Conservation (phyloP, 2,329 filamentous ascomycete genomes). For the Diaporthe sp. region DNA sequence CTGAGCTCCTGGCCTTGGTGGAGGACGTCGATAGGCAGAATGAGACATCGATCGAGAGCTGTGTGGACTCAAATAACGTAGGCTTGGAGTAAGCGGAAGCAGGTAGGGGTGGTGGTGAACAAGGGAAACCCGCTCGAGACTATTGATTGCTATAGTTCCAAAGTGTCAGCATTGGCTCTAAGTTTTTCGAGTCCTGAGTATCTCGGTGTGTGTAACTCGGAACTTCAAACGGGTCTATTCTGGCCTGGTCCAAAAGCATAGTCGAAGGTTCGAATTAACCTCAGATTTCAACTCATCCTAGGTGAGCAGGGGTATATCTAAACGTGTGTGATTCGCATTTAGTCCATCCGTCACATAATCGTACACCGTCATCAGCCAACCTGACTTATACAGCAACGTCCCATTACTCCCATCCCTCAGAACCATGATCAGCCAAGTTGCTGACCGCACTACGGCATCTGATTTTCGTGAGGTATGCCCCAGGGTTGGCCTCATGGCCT, state of each 20-base stretch:
- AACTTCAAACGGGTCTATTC: too few relatives aligned
- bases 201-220: background rate
- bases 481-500: background rate
- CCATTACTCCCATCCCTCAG: background rate
- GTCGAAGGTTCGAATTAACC: background rate
- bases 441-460: too few relatives aligned
- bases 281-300: background rate
- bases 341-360: background rate
- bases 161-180: background rate
- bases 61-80: background rate
- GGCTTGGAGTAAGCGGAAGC: background rate
- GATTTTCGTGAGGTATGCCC: background rate
- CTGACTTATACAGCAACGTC: background rate
- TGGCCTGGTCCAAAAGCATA: background rate
- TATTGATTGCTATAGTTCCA: background rate
- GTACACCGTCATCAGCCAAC: background rate
- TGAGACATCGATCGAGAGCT: background rate
- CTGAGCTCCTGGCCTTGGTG: too few relatives aligned
- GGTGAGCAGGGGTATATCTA: slow-evolving; percentile 18
- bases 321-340: background rate
- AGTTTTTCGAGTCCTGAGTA: background rate
- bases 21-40: background rate
- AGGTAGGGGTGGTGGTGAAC: too few relatives aligned
- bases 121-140: background rate
- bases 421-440: background rate